phyloP scores from a whole-genome alignment of 768 basidiomycete species.

The Rhodotorula toruloides region DNA sequence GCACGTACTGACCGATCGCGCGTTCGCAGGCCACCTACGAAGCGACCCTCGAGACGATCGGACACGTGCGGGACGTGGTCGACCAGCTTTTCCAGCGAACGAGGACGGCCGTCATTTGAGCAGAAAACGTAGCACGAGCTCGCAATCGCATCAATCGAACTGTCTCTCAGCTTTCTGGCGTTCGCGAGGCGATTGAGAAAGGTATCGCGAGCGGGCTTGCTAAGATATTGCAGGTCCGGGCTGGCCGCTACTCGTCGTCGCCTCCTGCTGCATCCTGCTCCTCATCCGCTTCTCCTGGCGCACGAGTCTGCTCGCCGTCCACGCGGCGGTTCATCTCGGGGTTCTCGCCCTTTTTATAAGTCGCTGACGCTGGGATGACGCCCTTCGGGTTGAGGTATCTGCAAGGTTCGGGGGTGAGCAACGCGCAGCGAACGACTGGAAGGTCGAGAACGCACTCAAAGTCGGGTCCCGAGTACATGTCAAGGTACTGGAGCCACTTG shows the following conservation, averaged over 20 bases:
- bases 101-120: constrained; percentile 24
- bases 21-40: constrained; percentile 71
- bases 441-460: constrained; percentile 48
- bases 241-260: too few species aligned
- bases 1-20: not conserved
- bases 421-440: not conserved
- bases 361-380: constrained; percentile 64
- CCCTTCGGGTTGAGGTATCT: constrained; percentile 69
- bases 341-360: constrained; percentile 35
- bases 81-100: constrained; percentile 49
- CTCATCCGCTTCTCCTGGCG: constrained; percentile 12
- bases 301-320: not conserved
- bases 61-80: constrained; percentile 88
- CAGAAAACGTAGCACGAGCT: too few species aligned
- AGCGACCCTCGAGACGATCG: constrained; percentile 80
- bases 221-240: too few species aligned
- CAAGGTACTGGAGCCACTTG: constrained; percentile 72
- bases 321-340: constrained; percentile 13
- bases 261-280: not conserved
- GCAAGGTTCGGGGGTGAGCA: not conserved
- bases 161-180: too few species aligned
- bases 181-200: too few species aligned
- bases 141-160: too few species aligned
- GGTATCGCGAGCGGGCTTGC: too few species aligned
- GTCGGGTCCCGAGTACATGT: constrained; percentile 70